These are phyloP conservation scores for Lodderomyces theae DNA, from an alignment of 1,139 yeast genomes.

Conservation along the genomic window DNA sequence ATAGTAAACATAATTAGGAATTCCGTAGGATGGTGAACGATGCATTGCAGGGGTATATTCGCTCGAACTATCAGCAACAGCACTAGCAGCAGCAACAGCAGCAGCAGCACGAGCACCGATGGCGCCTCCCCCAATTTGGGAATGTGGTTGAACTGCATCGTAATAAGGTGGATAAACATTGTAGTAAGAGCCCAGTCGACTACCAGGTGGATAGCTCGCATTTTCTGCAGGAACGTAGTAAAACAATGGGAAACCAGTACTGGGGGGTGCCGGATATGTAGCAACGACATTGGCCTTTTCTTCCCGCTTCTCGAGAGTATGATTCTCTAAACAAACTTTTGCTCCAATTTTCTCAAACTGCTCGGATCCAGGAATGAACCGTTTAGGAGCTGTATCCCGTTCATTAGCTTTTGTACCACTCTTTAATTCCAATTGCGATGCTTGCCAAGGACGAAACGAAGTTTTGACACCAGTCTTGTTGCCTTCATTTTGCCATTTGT, in stretches of 20 bases:
- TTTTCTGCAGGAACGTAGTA: slow-evolving; percentile 22
- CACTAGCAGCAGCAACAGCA: too few relatives aligned
- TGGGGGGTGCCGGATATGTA: slow-evolving; percentile 6
- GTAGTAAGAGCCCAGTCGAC: slow-evolving; percentile 15
- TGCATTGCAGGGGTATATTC: slow-evolving; percentile 3
- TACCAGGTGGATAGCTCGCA: slow-evolving; percentile 8
- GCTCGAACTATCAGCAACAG: not conserved
- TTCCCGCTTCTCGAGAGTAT: not conserved
- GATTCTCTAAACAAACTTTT: not conserved
- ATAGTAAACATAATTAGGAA: slow-evolving; percentile 15
- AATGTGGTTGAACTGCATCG: slow-evolving; percentile 4
- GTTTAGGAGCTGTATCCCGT: not conserved
- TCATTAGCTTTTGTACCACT: slow-evolving; percentile 1
- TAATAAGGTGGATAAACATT: slow-evolving; percentile 20
- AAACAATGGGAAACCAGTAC: slow-evolving; percentile 19
- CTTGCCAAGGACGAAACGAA: slow-evolving; percentile 9
- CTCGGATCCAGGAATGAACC: not conserved
- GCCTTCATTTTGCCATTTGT: not conserved
- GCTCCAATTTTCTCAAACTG: not conserved
- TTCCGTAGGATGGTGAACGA: slow-evolving; percentile 10
- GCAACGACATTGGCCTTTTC: not conserved
- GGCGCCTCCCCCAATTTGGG: slow-evolving; percentile 2
- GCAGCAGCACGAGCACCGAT: too few relatives aligned
- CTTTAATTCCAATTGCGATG: slow-evolving; percentile 9
- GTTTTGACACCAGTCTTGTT: not conserved